phyloP scores from a whole-genome alignment of 129 eudicot species.

The Flaveria trinervia region DNA sequence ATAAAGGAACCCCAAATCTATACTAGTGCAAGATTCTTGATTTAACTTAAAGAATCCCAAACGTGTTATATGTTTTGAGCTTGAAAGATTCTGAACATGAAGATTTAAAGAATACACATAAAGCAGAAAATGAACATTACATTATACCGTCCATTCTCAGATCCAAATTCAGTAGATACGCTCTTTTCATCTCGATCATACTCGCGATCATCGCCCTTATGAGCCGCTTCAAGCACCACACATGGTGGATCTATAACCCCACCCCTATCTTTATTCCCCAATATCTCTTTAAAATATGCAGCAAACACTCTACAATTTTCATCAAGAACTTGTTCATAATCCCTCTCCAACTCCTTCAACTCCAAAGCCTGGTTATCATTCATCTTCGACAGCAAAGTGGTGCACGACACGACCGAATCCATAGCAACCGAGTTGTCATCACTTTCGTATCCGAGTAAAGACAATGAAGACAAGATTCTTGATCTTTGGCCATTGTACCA shows the following conservation, averaged over 20 bases:
- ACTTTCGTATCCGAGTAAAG: conserved; percentile 41
- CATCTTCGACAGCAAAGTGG: conserved; percentile 52
- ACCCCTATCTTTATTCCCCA: conserved; percentile 46
- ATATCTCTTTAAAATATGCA: conserved; percentile 54
- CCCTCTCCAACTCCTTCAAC: conserved; percentile 72
- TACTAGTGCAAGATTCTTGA: not conserved
- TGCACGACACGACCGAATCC: conserved; percentile 55
- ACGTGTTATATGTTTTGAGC: not conserved
- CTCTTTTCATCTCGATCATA: conserved; percentile 34
- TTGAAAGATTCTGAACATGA: not conserved
- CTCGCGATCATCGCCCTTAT: conserved; percentile 25
- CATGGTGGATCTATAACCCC: conserved; percentile 47
- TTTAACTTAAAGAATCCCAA: not conserved
- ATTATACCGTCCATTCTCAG: conserved; percentile 80
- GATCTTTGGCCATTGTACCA: conserved; percentile 66
- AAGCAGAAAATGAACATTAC: conserved; percentile 54
- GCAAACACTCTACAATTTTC: conserved; percentile 62
- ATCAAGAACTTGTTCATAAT: conserved; percentile 68
- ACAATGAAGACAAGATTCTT: conserved; percentile 47
- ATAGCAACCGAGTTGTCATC: conserved; percentile 53
- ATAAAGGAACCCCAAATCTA: not conserved
- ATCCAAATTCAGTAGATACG: conserved; percentile 36
- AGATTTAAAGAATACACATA: conserved; percentile 10
- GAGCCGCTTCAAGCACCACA: conserved; percentile 41
- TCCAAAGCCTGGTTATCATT: conserved; percentile 59